Base-by-base conservation (phyloP, 371 early-diverging fungal species). In the Mucor velutinosus region DNA sequence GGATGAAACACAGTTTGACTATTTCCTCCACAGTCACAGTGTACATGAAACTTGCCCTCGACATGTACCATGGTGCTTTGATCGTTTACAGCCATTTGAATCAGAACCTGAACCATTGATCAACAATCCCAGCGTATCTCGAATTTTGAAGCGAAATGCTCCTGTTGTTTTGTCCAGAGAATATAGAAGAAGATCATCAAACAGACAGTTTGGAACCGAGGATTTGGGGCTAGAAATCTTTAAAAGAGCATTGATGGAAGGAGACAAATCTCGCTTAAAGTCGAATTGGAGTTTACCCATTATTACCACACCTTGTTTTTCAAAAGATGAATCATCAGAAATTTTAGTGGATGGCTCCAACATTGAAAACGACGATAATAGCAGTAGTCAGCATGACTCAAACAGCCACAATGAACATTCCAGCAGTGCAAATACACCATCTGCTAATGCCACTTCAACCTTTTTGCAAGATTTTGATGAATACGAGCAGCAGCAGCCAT, bases 91-190 rank as follows among this genome's bases (percentile, higher is more conserved):
- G 49, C 77, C 87, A 2, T 74, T 88, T 21, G 88, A 88, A 65
- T 79, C 80, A 58, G 86, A 86, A 35, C 76, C 82, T 1, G 86
- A 86, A 47, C 86, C 86, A 25, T 71, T 88, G 11, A 68, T 85
- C 64, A 76, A 82, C 47, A 84, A 84, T 39, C 74, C 76, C n/a
- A 83, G 82, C 23, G 79, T 86, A 8, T 80, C 79, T 25, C 74
- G 81, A 27, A 83, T 88, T 25, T 70, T 88, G 19, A 79, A 77
- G 12, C 76, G 86, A 39, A 80, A 79, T 51, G 67, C 81, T n/a
- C 75, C 78, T 12, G 85, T 88, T 5, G 83, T 86, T 7, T 58
- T 88, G 21, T 85, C 87, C 0, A 77, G 88, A 56, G 88, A 88
- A 63, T 88, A 86, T 58, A 67, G 82, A 12, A 69, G 70, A 71